These are phyloP conservation scores for Barnettozyma salicaria DNA, from an alignment of 805 yeast species.

Conservation along the genomic window DNA sequence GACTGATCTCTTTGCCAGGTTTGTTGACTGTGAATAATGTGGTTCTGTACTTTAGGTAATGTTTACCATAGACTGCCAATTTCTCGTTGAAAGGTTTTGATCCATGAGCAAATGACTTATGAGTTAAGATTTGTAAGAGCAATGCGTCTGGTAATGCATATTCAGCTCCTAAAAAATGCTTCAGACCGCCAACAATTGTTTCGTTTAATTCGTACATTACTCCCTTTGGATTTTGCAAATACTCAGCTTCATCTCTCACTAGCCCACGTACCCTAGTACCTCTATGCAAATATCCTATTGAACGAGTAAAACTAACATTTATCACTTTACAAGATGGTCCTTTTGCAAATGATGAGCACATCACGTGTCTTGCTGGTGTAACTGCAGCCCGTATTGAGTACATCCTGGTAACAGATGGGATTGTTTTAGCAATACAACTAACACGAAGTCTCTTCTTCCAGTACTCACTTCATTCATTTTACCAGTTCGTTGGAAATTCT, in stretches of 20 bases:
- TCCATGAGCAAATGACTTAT: conserved; percentile 93
- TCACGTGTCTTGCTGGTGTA: conserved; percentile 1
- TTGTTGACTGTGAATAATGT: conserved; percentile 27
- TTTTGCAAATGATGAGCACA: background rate
- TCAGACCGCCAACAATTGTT: conserved; percentile 43
- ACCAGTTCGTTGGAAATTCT: background rate
- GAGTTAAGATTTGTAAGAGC: conserved; percentile 78
- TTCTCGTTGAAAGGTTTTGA: conserved; percentile 84
- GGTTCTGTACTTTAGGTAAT: conserved; percentile 44
- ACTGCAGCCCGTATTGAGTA: conserved; percentile 15
- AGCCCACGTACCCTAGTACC: conserved; percentile 62
- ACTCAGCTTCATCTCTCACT: conserved; percentile 62
- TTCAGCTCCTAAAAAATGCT: conserved; percentile 42
- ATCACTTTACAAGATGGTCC: background rate
- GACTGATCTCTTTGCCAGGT: conserved; percentile 20
- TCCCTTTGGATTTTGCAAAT: conserved; percentile 44
- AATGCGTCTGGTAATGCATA: conserved; percentile 54
- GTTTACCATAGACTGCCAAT: conserved; percentile 65
- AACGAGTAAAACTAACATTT: conserved; percentile 18
- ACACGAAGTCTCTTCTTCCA: too few species aligned
- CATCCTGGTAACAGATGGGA: too few species aligned
- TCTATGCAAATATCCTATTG: conserved; percentile 35
- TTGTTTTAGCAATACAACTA: too few species aligned
- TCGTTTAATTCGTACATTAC: conserved; percentile 46
- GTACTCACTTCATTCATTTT: background rate